Conservation (phyloP, 768 basidiomycete genomes). For the Suillus occidentalis region DNA sequence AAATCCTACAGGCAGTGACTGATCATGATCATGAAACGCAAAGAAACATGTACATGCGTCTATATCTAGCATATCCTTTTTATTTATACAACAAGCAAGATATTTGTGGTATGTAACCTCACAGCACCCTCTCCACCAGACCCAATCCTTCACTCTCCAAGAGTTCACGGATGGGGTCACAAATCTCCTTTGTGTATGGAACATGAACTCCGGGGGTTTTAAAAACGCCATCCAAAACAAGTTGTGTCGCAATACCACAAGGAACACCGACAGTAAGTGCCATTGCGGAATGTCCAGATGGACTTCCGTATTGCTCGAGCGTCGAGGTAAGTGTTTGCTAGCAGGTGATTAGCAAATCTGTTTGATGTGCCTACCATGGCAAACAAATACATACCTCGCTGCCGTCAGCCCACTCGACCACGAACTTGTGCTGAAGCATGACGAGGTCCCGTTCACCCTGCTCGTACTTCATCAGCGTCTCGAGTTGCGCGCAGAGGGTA, state of each 20-base stretch:
- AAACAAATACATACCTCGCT: slow-evolving; percentile 44
- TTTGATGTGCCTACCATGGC: neutral
- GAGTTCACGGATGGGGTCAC: slow-evolving; percentile 65
- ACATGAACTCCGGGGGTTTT: slow-evolving; percentile 76
- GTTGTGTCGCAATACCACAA: slow-evolving; percentile 90
- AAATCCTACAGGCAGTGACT: neutral
- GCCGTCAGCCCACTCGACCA: slow-evolving; percentile 88
- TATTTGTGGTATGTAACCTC: slow-evolving; percentile 17
- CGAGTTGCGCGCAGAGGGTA: slow-evolving; percentile 88
- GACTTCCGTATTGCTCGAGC: slow-evolving; percentile 83
- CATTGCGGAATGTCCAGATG: slow-evolving; percentile 85
- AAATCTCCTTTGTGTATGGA: slow-evolving; percentile 86
- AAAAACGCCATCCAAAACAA: slow-evolving; percentile 86
- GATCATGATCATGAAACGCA: neutral
- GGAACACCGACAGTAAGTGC: slow-evolving; percentile 89
- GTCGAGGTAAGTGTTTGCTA: slow-evolving; percentile 89
- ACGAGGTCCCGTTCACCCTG: slow-evolving; percentile 92
- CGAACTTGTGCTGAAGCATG: slow-evolving; percentile 98
- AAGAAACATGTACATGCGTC: neutral
- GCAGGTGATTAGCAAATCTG: slow-evolving; percentile 7
- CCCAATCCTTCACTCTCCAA: slow-evolving; percentile 78
- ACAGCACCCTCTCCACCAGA: slow-evolving; percentile 68
- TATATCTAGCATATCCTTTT: neutral
- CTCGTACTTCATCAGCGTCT: slow-evolving; percentile 90
- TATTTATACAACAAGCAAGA: neutral